Conservation (phyloP, 2,329 filamentous ascomycete species). For the Niveomyces coronatus region DNA sequence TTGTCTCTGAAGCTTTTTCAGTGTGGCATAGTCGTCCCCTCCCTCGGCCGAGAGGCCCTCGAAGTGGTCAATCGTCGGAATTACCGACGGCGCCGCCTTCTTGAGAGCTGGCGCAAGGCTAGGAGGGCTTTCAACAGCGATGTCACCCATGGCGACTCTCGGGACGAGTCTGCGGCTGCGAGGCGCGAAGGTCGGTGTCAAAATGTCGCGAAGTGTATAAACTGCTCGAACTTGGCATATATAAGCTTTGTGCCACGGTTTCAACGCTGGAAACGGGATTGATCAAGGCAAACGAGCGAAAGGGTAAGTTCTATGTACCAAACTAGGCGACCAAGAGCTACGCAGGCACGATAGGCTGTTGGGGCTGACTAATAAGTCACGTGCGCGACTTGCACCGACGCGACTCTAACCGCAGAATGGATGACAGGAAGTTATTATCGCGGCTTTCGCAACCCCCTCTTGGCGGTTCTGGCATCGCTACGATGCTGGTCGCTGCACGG, state of each 20-base stretch:
- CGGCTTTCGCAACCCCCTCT: too few species aligned
- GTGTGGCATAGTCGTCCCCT: constrained; percentile 84
- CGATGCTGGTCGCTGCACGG: too few species aligned
- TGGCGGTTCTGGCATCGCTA: too few species aligned
- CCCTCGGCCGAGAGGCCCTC: constrained; percentile 74
- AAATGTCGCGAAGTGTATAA: neutral
- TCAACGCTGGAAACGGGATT: neutral
- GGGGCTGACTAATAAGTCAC: constrained; percentile 8
- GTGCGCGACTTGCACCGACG: neutral
- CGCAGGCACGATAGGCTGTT: constrained; percentile 4
- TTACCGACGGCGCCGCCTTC: constrained; percentile 68
- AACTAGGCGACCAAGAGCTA: constrained; percentile 9
- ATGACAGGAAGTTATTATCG: too few species aligned
- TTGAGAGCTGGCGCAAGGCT: constrained; percentile 68
- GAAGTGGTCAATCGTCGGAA: constrained; percentile 82
- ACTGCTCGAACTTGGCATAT: neutral
- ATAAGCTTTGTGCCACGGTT: neutral
- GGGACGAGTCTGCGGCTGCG: neutral
- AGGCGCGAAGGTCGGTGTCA: neutral
- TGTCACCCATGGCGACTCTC: constrained; percentile 63
- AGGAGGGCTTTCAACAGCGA: constrained; percentile 71
- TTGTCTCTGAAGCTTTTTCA: constrained; percentile 95
- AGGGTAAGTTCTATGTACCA: constrained; percentile 4
- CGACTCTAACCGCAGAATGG: neutral
- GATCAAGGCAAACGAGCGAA: neutral